phyloP scores from a whole-genome alignment of 768 basidiomycete genomes.

The Auriscalpium vulgare region DNA sequence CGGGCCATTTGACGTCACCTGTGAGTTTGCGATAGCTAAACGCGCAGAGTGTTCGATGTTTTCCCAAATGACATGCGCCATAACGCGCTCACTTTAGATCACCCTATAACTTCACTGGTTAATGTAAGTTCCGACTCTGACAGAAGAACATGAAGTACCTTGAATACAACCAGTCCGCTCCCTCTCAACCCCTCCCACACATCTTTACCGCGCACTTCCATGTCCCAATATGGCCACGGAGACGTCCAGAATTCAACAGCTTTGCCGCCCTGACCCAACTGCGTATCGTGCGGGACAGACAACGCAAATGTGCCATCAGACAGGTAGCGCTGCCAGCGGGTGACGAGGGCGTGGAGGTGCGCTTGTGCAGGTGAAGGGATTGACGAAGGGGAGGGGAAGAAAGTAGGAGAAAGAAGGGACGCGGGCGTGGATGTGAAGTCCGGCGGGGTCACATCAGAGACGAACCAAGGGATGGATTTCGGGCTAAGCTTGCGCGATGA shows the following conservation, averaged over 20 bases:
- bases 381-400: conserved; percentile 37
- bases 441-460: conserved; percentile 84
- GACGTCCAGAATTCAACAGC: conserved; percentile 61
- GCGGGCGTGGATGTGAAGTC: conserved; percentile 64
- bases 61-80: conserved; percentile 56
- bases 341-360: conserved; percentile 51
- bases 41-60: conserved; percentile 19
- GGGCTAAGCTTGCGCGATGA: conserved; percentile 42
- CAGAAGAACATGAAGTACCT: conserved; percentile 34
- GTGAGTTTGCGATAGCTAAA: conserved; percentile 51
- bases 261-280: conserved; percentile 41
- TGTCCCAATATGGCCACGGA: conserved; percentile 70
- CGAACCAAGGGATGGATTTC: conserved; percentile 96
- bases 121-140: not conserved
- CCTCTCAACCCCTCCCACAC: conserved; percentile 43
- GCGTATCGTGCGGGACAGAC: conserved; percentile 54
- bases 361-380: conserved; percentile 21
- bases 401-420: conserved; percentile 52
- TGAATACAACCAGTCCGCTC: conserved; percentile 76
- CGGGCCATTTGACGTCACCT: conserved; percentile 84
- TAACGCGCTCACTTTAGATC: conserved; percentile 70
- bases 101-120: conserved; percentile 37
- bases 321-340: conserved; percentile 71
- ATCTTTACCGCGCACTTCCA: conserved; percentile 43
- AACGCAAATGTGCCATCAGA: conserved; percentile 61